Evolutionary conservation across 805 yeast genomes (phyloP).

Genomic region (Metschnikowia amazonensis): DNA sequence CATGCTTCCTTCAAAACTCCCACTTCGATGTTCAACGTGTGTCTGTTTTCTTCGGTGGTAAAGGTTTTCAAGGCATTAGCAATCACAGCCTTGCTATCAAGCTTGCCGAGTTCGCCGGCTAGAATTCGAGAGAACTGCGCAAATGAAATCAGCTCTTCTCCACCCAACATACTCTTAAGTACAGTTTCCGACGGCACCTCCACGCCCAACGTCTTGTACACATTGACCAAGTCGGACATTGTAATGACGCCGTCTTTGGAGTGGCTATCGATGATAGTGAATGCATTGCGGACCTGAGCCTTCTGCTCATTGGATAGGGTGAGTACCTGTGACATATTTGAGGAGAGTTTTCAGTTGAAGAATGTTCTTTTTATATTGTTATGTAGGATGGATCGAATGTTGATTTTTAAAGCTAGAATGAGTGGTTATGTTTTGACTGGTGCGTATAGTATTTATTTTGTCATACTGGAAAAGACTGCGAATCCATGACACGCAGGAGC

Average conservation of each 20-base stretch:
- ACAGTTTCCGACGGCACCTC: slow-evolving; percentile 40
- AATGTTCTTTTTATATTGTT: too few species aligned
- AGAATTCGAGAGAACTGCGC: slow-evolving; percentile 63
- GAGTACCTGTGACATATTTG: slow-evolving; percentile 23
- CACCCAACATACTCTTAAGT: slow-evolving; percentile 49
- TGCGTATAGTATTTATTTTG: too few species aligned
- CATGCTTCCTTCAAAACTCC: slow-evolving; percentile 47
- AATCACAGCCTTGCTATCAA: slow-evolving; percentile 51
- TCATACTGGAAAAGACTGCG: too few species aligned
- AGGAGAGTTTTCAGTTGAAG: too few species aligned
- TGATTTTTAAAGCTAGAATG: too few species aligned
- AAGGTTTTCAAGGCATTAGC: slow-evolving; percentile 58
- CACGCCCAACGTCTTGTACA: slow-evolving; percentile 53
- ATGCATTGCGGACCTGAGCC: slow-evolving; percentile 65
- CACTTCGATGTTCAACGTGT: slow-evolving; percentile 44
- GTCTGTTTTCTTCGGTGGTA: slow-evolving; percentile 27
- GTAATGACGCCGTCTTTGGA: slow-evolving; percentile 64
- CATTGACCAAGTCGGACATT: slow-evolving; percentile 49
- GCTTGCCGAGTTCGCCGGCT: slow-evolving; percentile 49
- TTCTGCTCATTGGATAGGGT: slow-evolving; percentile 60
- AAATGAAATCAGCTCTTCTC: slow-evolving; percentile 48
- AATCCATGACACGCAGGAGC: too few species aligned
- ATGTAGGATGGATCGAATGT: too few species aligned
- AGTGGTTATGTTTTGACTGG: too few species aligned
- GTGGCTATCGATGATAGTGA: slow-evolving; percentile 77